Evolutionary conservation across 306 rosid genomes (phyloP).

Genomic region (Lathyrus sativus): DNA sequence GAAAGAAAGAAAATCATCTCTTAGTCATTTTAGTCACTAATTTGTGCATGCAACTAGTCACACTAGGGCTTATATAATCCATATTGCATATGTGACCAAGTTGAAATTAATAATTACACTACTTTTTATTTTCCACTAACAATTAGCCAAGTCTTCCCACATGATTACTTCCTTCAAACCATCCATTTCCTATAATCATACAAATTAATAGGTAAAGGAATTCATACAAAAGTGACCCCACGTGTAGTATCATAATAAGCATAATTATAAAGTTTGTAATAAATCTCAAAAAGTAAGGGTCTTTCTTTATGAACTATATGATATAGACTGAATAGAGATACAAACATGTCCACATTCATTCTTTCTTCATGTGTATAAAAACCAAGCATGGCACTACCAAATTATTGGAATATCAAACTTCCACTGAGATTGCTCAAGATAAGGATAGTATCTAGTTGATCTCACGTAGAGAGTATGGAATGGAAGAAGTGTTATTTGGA

Average conservation of each 20-base stretch:
- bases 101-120: no score
- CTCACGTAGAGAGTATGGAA: constrained; percentile 46
- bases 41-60: background rate
- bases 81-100: background rate
- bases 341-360: constrained; percentile 59
- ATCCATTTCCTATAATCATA: constrained; percentile 3
- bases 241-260: constrained; percentile 25
- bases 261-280: constrained; percentile 35
- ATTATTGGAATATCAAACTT: constrained; percentile 28
- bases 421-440: constrained; percentile 11
- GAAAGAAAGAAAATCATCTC: no score
- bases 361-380: constrained; percentile 42
- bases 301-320: background rate
- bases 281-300: constrained; percentile 44
- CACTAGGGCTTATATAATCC: background rate
- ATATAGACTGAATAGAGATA: constrained; percentile 36
- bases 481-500: constrained; percentile 93
- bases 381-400: constrained; percentile 26
- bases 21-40: no score
- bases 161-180: background rate
- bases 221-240: constrained; percentile 23
- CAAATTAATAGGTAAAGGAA: background rate
- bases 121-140: background rate
- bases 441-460: background rate
- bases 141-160: background rate